These are phyloP conservation scores for Sporothrix luriei DNA, from an alignment of 2,329 filamentous ascomycete genomes.

Conservation along the genomic window DNA sequence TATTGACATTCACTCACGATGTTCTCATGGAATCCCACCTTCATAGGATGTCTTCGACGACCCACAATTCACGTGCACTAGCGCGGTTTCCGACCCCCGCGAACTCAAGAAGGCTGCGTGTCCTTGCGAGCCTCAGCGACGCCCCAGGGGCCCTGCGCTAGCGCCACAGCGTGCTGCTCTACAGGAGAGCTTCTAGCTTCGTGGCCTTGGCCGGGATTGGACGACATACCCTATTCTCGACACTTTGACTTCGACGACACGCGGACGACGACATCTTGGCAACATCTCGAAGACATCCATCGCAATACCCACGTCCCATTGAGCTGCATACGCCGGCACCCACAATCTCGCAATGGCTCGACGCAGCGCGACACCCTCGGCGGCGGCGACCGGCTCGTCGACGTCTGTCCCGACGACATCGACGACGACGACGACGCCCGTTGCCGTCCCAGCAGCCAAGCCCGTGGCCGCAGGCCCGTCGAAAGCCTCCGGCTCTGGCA, in stretches of 20 bases:
- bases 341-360: conserved; percentile 25
- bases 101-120: conserved; percentile 35
- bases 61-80: conserved; percentile 30
- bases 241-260: neutral
- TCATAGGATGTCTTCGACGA: neutral
- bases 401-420: conserved; percentile 8
- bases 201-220: conserved; percentile 20
- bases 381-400: conserved; percentile 21
- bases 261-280: neutral
- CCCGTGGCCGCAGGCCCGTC: neutral
- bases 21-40: too few relatives aligned
- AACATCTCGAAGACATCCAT: neutral
- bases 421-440: conserved; percentile 6
- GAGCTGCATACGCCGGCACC: too few relatives aligned
- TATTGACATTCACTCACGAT: too few relatives aligned
- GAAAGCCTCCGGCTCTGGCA: neutral
- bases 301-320: neutral
- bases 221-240: neutral
- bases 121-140: conserved; percentile 27
- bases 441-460: neutral
- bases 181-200: conserved; percentile 22
- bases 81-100: neutral
- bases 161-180: neutral
- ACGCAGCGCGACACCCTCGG: conserved; percentile 29
- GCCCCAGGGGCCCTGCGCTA: conserved; percentile 24